Percentiles rank a stretch among this genome's conserved stretches.
Conservation (phyloP, 2,329 filamentous ascomycete species). For the Beauveria scarabaeidicola region DNA sequence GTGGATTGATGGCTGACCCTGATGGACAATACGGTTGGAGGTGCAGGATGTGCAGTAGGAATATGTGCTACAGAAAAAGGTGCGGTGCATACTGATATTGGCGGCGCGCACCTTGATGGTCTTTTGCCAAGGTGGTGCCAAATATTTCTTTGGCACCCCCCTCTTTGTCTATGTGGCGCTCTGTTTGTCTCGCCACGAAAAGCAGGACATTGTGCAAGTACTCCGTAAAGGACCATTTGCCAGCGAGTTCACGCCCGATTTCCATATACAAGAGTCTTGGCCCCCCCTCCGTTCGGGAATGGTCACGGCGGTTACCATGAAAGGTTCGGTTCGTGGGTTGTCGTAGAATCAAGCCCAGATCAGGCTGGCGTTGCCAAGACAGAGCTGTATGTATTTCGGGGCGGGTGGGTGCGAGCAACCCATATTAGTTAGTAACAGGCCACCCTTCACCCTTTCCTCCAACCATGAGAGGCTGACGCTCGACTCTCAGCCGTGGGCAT, state of each 20-base stretch:
- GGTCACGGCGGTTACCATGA: too few relatives aligned
- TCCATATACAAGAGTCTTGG: neutral
- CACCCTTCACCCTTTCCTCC: too few relatives aligned
- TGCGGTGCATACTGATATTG: neutral
- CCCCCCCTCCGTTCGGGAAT: neutral
- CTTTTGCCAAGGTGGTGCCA: neutral
- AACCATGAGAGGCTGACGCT: too few relatives aligned
- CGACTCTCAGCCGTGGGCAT: neutral
- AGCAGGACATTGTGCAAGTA: neutral
- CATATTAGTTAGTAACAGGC: neutral
- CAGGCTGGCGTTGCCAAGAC: neutral
- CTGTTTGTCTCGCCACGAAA: too few relatives aligned
- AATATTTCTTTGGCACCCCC: neutral
- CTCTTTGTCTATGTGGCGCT: neutral
- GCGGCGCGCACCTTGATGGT: slow-evolving; percentile 1
- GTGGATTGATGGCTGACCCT: slow-evolving; percentile 2
- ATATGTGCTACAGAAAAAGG: neutral
- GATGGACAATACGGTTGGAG: neutral
- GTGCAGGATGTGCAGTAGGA: neutral
- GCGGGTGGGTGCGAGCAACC: neutral
- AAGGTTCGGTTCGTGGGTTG: too few relatives aligned
- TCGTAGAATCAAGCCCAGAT: neutral
- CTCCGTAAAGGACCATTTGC: neutral
- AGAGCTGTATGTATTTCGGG: neutral
- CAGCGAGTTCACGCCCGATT: neutral